Percentiles rank a stretch among this genome's conserved stretches.
Evolutionary conservation across 1,284 basidiomycete genomes (phyloP).

Genomic region (Trichosporon faecale): DNA sequence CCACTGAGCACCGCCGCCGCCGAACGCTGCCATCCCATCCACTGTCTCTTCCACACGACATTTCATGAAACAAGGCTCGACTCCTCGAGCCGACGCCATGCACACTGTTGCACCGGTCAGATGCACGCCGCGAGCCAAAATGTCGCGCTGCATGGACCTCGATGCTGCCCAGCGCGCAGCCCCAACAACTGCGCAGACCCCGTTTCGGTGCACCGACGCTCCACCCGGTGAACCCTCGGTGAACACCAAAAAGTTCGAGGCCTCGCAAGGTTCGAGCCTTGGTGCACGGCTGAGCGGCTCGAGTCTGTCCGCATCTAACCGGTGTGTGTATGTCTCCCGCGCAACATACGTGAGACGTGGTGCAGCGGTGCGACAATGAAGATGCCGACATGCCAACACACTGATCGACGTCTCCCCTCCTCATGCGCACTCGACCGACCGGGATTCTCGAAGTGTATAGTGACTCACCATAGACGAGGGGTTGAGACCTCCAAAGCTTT

Average conservation of each 20-base stretch:
- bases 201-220: background rate
- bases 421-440: background rate
- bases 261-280: background rate
- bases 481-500: slow-evolving; percentile 11
- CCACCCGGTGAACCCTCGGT: background rate
- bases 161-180: background rate
- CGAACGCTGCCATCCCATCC: background rate
- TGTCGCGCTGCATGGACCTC: background rate
- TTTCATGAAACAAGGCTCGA: background rate
- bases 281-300: background rate
- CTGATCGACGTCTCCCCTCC: background rate
- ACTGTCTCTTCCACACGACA: background rate
- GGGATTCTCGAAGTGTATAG: background rate
- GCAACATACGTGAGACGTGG: background rate
- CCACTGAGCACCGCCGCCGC: background rate
- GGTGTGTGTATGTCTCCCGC: background rate
- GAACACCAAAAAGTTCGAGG: background rate
- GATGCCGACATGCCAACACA: background rate
- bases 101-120: background rate
- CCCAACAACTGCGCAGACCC: background rate
- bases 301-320: background rate
- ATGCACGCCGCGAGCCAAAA: background rate
- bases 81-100: background rate
- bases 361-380: background rate
- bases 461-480: slow-evolving; percentile 12